These are phyloP conservation scores for Ampelocalamus luodianensis DNA, from an alignment of 176 grass and related monocot genomes.

Conservation along the genomic window DNA sequence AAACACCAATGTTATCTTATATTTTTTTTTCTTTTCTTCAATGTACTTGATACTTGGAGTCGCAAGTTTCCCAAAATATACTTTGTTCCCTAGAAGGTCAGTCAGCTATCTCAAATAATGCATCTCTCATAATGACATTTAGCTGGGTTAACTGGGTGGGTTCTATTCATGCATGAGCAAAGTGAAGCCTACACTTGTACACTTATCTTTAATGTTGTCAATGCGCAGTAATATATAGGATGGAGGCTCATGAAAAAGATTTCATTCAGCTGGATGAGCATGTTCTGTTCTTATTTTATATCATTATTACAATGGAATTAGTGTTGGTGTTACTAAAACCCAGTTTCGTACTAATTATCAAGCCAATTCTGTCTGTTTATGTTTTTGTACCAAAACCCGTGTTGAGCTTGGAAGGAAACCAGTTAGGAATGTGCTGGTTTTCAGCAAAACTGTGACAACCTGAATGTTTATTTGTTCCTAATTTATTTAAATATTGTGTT, in stretches of 20 bases:
- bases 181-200: not conserved
- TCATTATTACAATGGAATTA: not conserved
- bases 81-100: not conserved
- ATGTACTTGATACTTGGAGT: not conserved
- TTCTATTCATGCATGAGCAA: not conserved
- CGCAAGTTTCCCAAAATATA: not conserved
- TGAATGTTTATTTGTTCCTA: not conserved
- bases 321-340: not conserved
- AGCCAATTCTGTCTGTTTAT: not conserved
- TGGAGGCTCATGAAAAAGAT: not conserved
- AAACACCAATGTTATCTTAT: not conserved
- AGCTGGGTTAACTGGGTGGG: not conserved
- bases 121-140: not conserved
- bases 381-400: not conserved
- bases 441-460: not conserved
- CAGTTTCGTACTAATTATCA: not conserved
- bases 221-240: not conserved
- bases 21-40: not conserved
- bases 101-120: not conserved
- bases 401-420: not conserved
- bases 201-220: not conserved
- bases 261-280: not conserved
- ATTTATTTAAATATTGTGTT: not conserved
- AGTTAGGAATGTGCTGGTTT: not conserved
- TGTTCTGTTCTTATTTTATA: not conserved